Evolutionary conservation across 179 eudicot genomes (phyloP), one percentile per base, ranked within the genome.

Genomic region (Sideroxylon spinosum): DNA sequence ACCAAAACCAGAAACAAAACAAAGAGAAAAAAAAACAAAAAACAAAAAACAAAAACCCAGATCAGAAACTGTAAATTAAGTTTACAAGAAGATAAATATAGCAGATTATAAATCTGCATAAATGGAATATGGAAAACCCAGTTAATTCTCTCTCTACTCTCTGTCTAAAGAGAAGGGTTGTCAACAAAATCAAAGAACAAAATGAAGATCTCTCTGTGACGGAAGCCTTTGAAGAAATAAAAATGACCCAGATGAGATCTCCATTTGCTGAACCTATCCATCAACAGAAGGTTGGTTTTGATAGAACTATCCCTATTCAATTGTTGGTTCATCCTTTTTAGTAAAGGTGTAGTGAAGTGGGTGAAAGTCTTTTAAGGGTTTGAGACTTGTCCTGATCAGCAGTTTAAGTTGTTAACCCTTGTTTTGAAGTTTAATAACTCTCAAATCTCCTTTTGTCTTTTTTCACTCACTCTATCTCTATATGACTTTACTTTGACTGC

Each of bases 401-500:
- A 81, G 12, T 68, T 80, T 37, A 29, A 64, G 46, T 4, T 6
- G 6, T 16, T 23, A 17, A 8, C 9, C 12, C 44, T 50, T 71
- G 69, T 60, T 74, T 44, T 73, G 76, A 20, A 10, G 12, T 59
- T 74, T 60, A 57, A 66, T 55, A 7, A 56, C 10, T 12, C 48
- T 7, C 25, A 22, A 12, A 22, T 28, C 49, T 73, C 60, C 60
- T 26, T 26, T 16, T 65, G 32, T 46, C 37, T 37, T 20, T 25
- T 29, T 14, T 52, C 76, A 2, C 48, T 73, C 76, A 28, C 49
- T n/a, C 46, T 56, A 46, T 7, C 64, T 1, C 76, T 48, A 48
- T 64, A 29, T 82, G 68, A 72, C 85, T 46, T 81, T 84, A 74
- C 72, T 69, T 88, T 84, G 87, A 87, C 91, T 83, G 87, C 59